Conservation (phyloP, 2,329 filamentous ascomycete genomes). For the Cordyceps javanica region DNA sequence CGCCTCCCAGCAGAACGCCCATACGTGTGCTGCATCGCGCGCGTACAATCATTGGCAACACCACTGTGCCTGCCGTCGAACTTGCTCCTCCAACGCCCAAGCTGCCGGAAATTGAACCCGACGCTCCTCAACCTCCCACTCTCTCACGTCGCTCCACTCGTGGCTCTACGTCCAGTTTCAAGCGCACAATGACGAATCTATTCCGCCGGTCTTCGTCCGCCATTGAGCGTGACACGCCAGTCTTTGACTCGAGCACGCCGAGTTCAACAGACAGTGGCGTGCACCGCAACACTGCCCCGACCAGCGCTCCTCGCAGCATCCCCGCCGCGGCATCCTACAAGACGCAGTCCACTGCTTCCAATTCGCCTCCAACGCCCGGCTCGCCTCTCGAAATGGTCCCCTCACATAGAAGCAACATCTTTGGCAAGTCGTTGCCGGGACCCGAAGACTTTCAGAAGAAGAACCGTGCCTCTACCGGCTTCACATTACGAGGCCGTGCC, state of each 20-base stretch:
- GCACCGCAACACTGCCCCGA: conserved; percentile 27
- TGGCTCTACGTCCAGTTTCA: conserved; percentile 38
- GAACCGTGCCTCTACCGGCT: conserved; percentile 44
- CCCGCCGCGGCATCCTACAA: conserved; percentile 27
- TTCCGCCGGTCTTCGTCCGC: conserved; percentile 38
- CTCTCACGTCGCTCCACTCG: conserved; percentile 36
- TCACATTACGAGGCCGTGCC: conserved; percentile 41
- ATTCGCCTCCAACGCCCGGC: conserved; percentile 45
- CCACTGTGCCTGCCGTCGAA: background rate
- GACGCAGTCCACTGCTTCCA: conserved; percentile 44
- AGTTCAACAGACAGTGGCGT: conserved; percentile 17
- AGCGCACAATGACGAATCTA: conserved; percentile 44
- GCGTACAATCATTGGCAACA: conserved; percentile 10
- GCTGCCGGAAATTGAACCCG: background rate
- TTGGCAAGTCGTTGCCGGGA: conserved; percentile 31
- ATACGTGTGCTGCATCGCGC: conserved; percentile 1
- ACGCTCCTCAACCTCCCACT: conserved; percentile 20
- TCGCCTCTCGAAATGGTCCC: conserved; percentile 38
- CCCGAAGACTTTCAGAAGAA: conserved; percentile 45
- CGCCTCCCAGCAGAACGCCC: conserved; percentile 13
- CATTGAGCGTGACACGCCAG: conserved; percentile 20
- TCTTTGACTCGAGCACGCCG: conserved; percentile 17
- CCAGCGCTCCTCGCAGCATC: conserved; percentile 26
- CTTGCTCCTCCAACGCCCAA: conserved; percentile 1
- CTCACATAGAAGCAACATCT: conserved; percentile 18